These are phyloP conservation scores for Leucocoprinus sp. DNA, from an alignment of 768 basidiomycete species.

Conservation along the genomic window DNA sequence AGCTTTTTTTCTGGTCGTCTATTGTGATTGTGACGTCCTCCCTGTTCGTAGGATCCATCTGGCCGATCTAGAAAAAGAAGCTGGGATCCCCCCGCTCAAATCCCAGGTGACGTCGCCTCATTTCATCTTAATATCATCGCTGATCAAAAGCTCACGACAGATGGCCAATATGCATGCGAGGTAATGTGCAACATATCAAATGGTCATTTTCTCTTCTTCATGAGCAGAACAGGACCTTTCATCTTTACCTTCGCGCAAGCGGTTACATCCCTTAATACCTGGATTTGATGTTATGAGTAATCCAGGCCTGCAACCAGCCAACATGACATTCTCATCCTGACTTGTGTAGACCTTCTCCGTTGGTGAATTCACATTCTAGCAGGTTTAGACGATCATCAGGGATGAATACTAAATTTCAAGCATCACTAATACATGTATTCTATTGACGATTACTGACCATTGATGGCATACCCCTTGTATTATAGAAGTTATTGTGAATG, in stretches of 20 bases:
- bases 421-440: not conserved
- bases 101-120: conserved; percentile 28
- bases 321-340: conserved; percentile 42
- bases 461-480: not conserved
- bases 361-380: conserved; percentile 8
- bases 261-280: conserved; percentile 58
- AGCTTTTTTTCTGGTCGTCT: not conserved
- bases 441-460: not conserved
- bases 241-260: conserved; percentile 51
- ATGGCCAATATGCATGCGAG: conserved; percentile 40
- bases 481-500: not conserved
- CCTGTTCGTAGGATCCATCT: conserved; percentile 29
- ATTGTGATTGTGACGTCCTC: conserved; percentile 4
- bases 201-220: conserved; percentile 15
- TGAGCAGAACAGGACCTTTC: conserved; percentile 37
- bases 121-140: conserved; percentile 1
- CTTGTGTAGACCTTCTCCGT: conserved; percentile 22
- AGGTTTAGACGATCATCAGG: not conserved
- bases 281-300: conserved; percentile 48
- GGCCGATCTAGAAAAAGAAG: conserved; percentile 44
- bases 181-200: conserved; percentile 24
- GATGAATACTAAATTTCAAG: not conserved
- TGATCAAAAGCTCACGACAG: conserved; percentile 18
- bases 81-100: conserved; percentile 48
- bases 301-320: conserved; percentile 45